Percentiles rank a stretch among this genome's conserved stretches.
Conservation (phyloP, 148 eudicot genomes). For the Tetragonia tetragonoides region DNA sequence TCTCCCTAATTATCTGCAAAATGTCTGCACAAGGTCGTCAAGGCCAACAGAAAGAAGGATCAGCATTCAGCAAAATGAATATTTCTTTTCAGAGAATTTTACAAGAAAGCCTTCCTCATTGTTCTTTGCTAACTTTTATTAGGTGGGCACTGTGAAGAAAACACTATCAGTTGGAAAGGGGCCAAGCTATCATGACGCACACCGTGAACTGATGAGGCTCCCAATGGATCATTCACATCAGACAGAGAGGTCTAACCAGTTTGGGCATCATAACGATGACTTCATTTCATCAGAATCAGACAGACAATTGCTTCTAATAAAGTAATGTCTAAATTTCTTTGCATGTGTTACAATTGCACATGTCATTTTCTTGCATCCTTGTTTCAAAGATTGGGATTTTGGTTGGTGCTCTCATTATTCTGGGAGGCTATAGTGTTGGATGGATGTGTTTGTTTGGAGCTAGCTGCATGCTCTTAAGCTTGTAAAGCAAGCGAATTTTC, state of each 20-base stretch:
- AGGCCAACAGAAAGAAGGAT: not conserved
- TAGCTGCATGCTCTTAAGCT: not conserved
- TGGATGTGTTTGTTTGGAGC: not conserved
- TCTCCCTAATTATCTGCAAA: too few relatives aligned
- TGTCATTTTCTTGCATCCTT: not conserved
- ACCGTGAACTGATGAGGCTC: conserved; percentile 73
- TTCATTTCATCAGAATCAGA: conserved; percentile 89
- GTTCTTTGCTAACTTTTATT: conserved; percentile 15
- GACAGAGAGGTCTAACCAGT: conserved; percentile 49
- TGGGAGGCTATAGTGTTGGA: too few relatives aligned
- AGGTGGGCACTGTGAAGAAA: conserved; percentile 81
- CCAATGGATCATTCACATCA: conserved; percentile 54
- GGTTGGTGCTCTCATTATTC: too few relatives aligned
- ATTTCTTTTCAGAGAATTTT: too few relatives aligned
- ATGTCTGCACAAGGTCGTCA: not conserved
- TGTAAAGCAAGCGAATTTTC: not conserved
- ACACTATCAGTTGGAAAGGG: conserved; percentile 55
- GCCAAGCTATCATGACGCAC: conserved; percentile 57
- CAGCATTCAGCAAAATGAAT: not conserved
- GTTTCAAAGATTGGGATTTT: not conserved
- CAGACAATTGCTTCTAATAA: conserved; percentile 78
- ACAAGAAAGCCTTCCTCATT: too few relatives aligned
- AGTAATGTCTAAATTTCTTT: conserved; percentile 29
- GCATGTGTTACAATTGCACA: not conserved
- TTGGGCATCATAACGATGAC: conserved; percentile 69